Conservation (phyloP, 371 early-diverging fungal genomes). For the Mucor plumbeus region DNA sequence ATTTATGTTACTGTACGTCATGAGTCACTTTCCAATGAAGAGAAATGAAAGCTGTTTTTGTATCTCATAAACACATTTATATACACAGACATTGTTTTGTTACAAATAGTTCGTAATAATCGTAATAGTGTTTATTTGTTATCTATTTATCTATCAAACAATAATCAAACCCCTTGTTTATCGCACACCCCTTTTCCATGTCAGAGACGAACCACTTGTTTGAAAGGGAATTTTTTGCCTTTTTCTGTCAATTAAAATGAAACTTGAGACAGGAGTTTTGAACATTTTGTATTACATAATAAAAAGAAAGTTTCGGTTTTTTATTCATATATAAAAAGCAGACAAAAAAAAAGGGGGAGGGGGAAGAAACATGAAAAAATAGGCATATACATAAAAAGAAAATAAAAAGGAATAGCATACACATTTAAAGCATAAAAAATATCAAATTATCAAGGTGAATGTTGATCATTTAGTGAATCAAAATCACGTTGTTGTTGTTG, state of each 20-base stretch:
- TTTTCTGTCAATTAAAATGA: conserved; percentile 6
- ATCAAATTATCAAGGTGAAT: not conserved
- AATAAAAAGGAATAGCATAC: not conserved
- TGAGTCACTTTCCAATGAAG: conserved; percentile 3
- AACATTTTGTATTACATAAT: not conserved
- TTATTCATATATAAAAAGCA: not conserved
- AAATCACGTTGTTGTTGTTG: not conserved
- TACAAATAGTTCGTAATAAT: not conserved
- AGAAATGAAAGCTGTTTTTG: not conserved
- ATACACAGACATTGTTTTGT: not conserved
- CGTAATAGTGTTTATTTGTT: not conserved
- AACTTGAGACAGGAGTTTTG: conserved; percentile 3
- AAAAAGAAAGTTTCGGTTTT: not conserved
- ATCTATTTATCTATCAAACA: not conserved
- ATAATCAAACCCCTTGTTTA: not conserved
- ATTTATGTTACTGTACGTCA: not conserved
- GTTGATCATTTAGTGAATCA: not conserved
- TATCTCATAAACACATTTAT: not conserved
- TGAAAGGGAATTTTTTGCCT: conserved; percentile 7
- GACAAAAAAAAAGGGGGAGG: not conserved
- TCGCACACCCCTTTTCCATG: not conserved
- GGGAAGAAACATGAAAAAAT: not conserved
- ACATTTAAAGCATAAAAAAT: not conserved
- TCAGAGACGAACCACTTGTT: conserved; percentile 2
- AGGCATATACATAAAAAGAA: conserved; percentile 1